Evolutionary conservation across 192 early-diverging fungal species (phyloP).

Genomic region (Coemansia sp.): DNA sequence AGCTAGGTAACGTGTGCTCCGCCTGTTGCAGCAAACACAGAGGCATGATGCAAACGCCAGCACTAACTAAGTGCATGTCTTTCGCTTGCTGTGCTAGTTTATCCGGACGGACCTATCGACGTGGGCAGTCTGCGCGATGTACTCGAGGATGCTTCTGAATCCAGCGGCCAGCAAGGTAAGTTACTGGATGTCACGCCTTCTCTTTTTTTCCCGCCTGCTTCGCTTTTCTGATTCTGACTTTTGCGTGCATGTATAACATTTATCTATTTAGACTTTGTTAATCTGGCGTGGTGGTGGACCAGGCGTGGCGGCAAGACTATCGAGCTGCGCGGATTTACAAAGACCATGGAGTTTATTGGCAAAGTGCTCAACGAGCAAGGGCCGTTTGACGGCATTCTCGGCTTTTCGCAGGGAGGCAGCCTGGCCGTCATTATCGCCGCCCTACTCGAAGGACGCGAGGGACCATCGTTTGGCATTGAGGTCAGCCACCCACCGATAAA

Average conservation of each 20-base stretch:
- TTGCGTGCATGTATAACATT: background rate
- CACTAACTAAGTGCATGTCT: background rate
- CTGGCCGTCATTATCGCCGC: constrained; percentile 25
- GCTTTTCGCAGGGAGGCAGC: constrained; percentile 52
- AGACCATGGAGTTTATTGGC: constrained; percentile 20
- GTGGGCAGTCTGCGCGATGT: constrained; percentile 32
- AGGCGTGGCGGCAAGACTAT: constrained; percentile 26
- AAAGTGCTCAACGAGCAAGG: constrained; percentile 42
- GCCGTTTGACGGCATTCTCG: constrained; percentile 51
- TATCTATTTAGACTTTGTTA: constrained; percentile 25
- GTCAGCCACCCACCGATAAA: constrained; percentile 43
- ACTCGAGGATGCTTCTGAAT: background rate
- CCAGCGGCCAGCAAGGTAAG: background rate
- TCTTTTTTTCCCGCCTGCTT: background rate
- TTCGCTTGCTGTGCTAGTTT: constrained; percentile 16
- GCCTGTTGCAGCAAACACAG: background rate
- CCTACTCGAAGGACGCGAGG: constrained; percentile 25
- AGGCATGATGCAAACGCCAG: background rate
- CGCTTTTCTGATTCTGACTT: background rate
- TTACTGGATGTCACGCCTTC: background rate
- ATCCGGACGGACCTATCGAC: constrained; percentile 37
- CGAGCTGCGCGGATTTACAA: constrained; percentile 38
- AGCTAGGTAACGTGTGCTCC: constrained; percentile 18
- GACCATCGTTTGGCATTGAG: constrained; percentile 15
- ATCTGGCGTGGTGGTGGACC: constrained; percentile 54